Conservation (phyloP, 805 yeast genomes). For the Yamadazyma insecticola region DNA sequence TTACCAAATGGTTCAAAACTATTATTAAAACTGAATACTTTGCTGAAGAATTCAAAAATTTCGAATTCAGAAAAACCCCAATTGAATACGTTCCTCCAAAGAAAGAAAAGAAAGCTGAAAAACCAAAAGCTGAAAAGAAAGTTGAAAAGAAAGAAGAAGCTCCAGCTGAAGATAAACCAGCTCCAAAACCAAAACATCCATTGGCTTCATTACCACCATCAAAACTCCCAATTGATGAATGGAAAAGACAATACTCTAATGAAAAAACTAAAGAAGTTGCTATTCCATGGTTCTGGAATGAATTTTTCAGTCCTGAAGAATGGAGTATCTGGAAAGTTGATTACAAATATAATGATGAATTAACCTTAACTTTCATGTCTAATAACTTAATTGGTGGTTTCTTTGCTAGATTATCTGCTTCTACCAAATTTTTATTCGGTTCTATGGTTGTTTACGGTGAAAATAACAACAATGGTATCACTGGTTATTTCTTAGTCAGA, state of each 20-base stretch:
- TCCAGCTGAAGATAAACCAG: slow-evolving; percentile 37
- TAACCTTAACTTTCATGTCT: slow-evolving; percentile 96
- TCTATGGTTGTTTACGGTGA: slow-evolving; percentile 94
- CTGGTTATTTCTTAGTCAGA: slow-evolving; percentile 92
- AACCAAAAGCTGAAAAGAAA: slow-evolving; percentile 34
- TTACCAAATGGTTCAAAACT: slow-evolving; percentile 70
- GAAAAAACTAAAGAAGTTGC: slow-evolving; percentile 94
- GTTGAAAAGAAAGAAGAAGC: slow-evolving; percentile 35
- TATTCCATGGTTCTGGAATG: slow-evolving; percentile 96
- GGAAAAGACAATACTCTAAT: slow-evolving; percentile 96
- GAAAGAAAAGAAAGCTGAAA: slow-evolving; percentile 55
- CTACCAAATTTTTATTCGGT: slow-evolving; percentile 93
- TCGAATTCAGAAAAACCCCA: slow-evolving; percentile 62
- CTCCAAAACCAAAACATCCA: slow-evolving; percentile 86
- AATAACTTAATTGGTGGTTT: slow-evolving; percentile 97
- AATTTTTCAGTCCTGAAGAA: slow-evolving; percentile 84
- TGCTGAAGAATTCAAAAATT: slow-evolving; percentile 44
- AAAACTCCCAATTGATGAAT: slow-evolving; percentile 72
- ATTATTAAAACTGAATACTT: slow-evolving; percentile 43
- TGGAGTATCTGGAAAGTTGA: slow-evolving; percentile 94
- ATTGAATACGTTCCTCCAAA: slow-evolving; percentile 63
- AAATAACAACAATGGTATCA: slow-evolving; percentile 96
- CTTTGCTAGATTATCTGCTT: slow-evolving; percentile 90
- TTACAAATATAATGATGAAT: slow-evolving; percentile 97
- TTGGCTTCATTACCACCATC: slow-evolving; percentile 77